Percentiles rank a stretch among this genome's conserved stretches.
Conservation (phyloP, 1,284 basidiomycete species). For the Cerioporus squamosus region DNA sequence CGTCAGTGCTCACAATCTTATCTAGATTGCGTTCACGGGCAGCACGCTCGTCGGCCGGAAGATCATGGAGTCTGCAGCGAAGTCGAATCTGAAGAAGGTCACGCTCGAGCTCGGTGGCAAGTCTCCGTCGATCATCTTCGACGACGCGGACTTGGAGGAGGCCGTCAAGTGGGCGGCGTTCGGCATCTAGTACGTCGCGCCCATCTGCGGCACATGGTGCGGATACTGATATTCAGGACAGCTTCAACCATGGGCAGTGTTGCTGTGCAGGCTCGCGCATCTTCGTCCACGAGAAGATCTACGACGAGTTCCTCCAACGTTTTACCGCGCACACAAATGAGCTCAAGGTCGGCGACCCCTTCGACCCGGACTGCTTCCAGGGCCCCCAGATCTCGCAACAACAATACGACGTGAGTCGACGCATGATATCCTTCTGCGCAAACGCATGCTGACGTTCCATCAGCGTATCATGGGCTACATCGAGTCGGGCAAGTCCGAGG, state of each 20-base stretch:
- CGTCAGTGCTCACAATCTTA: background rate
- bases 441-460: background rate
- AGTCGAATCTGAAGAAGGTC: conserved; percentile 87
- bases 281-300: conserved; percentile 84
- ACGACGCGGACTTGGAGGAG: conserved; percentile 77
- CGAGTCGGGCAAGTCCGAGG: conserved; percentile 80
- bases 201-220: background rate
- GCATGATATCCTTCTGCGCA: too few species aligned
- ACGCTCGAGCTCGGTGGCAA: conserved; percentile 95
- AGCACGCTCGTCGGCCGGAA: conserved; percentile 83
- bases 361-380: conserved; percentile 71
- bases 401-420: conserved; percentile 60
- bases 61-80: conserved; percentile 83
- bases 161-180: conserved; percentile 83
- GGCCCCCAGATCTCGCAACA: conserved; percentile 87
- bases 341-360: conserved; percentile 82
- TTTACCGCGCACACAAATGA: conserved; percentile 64
- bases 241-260: conserved; percentile 83
- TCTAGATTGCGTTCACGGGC: conserved; percentile 70
- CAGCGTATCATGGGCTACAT: conserved; percentile 90
- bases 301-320: conserved; percentile 73
- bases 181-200: conserved; percentile 70
- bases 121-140: conserved; percentile 79
- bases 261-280: conserved; percentile 89
- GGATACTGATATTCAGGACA: conserved; percentile 23